Conservation (phyloP, 768 basidiomycete species). For the Trametes elegans region DNA sequence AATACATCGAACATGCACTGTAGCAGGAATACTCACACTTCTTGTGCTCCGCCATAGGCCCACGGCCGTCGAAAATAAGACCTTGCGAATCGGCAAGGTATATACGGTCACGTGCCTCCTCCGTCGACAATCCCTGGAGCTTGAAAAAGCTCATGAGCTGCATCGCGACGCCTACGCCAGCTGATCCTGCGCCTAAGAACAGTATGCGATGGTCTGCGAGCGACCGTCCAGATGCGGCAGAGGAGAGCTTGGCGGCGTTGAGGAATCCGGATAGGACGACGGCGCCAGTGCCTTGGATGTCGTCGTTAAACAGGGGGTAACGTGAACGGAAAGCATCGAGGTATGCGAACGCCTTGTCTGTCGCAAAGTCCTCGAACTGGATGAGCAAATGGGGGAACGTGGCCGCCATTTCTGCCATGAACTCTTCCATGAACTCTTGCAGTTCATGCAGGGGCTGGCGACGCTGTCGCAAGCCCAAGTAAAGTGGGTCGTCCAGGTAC, state of each 20-base stretch:
- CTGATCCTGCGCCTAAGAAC: conserved; percentile 91
- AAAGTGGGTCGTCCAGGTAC: conserved; percentile 83
- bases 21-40: conserved; percentile 48
- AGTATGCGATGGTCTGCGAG: conserved; percentile 79
- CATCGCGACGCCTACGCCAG: conserved; percentile 89
- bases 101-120: conserved; percentile 75
- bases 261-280: conserved; percentile 90
- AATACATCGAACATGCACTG: not conserved
- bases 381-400: conserved; percentile 80
- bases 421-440: conserved; percentile 88
- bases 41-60: conserved; percentile 77
- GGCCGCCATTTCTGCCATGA: conserved; percentile 77
- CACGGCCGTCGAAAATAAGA: conserved; percentile 74
- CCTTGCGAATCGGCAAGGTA: conserved; percentile 88
- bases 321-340: conserved; percentile 72
- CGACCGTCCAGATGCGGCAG: conserved; percentile 64
- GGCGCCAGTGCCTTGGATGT: conserved; percentile 88
- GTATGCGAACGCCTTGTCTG: conserved; percentile 87
- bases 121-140: conserved; percentile 67
- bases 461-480: conserved; percentile 79
- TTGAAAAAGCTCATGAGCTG: conserved; percentile 90
- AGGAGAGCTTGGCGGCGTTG: conserved; percentile 79
- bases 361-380: conserved; percentile 94
- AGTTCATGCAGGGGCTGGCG: conserved; percentile 64
- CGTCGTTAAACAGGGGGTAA: conserved; percentile 86